Percentiles rank a stretch among this genome's conserved stretches.
phyloP scores from a whole-genome alignment of 495 filamentous ascomycete species.

The Daldinia vernicosa region DNA sequence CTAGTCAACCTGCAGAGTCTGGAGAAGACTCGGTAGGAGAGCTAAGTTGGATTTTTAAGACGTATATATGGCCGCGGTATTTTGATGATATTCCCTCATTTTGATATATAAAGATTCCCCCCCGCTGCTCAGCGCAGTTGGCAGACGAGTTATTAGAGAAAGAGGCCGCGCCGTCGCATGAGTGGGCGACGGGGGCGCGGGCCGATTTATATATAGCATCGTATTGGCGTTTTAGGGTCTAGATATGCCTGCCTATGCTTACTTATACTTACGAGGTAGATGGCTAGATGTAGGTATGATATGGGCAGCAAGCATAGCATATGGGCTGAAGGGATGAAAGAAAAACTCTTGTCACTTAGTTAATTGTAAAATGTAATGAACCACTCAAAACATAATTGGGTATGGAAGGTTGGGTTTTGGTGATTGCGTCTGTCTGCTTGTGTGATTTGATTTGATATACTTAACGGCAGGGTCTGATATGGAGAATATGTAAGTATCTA shows the following conservation, averaged over 20 bases:
- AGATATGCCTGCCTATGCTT: background rate
- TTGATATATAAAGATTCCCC: background rate
- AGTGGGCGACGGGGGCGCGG: background rate
- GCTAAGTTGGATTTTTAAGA: too few species aligned
- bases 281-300: background rate
- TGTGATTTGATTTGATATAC: too few species aligned
- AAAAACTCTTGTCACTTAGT: background rate
- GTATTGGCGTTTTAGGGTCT: background rate
- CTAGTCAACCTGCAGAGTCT: slow-evolving; percentile 81
- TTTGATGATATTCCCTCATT: background rate
- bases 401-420: background rate
- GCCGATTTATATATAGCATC: slow-evolving; percentile 1
- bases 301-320: background rate
- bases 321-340: background rate
- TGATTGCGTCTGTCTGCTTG: background rate
- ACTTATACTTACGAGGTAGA: background rate
- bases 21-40: slow-evolving; percentile 60
- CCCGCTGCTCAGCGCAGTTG: background rate
- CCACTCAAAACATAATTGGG: background rate
- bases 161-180: background rate
- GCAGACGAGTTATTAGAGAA: background rate
- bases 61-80: background rate
- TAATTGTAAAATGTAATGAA: slow-evolving; percentile 3
- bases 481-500: too few species aligned
- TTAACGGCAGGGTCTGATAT: too few species aligned